A percentile compares a stretch with the other conserved stretches of the same genome.
These are phyloP conservation scores for Apiotrichum gamsii DNA, from an alignment of 1,284 basidiomycete species.

Conservation along the genomic window DNA sequence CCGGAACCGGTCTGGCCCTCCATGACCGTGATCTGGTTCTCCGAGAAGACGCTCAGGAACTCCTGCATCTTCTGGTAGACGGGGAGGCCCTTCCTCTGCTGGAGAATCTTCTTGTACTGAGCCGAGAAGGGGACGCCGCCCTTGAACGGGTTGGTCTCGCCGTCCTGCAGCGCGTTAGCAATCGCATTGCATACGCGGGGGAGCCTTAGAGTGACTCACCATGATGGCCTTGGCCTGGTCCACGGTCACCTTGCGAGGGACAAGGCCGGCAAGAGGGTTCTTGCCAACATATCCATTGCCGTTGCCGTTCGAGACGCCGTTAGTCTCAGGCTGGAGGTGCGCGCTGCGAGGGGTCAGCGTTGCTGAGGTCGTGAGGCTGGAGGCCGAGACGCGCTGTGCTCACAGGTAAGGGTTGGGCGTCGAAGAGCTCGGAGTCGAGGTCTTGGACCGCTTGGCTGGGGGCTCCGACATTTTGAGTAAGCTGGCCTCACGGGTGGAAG, in stretches of 20 bases:
- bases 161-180: slow-evolving; percentile 55
- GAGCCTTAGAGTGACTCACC: slow-evolving; percentile 51
- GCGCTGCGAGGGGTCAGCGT: slow-evolving; percentile 16
- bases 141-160: slow-evolving; percentile 84
- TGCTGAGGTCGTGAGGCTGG: neutral
- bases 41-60: slow-evolving; percentile 75
- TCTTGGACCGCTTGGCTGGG: slow-evolving; percentile 40
- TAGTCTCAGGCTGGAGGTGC: slow-evolving; percentile 18
- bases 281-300: slow-evolving; percentile 10
- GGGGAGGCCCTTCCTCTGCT: slow-evolving; percentile 77
- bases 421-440: slow-evolving; percentile 16
- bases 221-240: slow-evolving; percentile 66
- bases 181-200: no score
- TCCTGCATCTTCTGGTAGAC: slow-evolving; percentile 91
- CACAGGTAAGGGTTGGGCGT: slow-evolving; percentile 41
- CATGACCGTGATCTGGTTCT: slow-evolving; percentile 89
- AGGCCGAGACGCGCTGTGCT: no score
- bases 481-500: neutral
- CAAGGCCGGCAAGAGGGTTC: slow-evolving; percentile 66
- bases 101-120: slow-evolving; percentile 81
- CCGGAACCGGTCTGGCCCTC: slow-evolving; percentile 97
- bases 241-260: slow-evolving; percentile 68
- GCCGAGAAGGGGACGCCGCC: slow-evolving; percentile 61
- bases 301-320: slow-evolving; percentile 6
- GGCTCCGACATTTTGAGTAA: slow-evolving; percentile 27